These are phyloP conservation scores for Basipetospora chlamydospora DNA, from an alignment of 2,329 filamentous ascomycete genomes.

Conservation along the genomic window DNA sequence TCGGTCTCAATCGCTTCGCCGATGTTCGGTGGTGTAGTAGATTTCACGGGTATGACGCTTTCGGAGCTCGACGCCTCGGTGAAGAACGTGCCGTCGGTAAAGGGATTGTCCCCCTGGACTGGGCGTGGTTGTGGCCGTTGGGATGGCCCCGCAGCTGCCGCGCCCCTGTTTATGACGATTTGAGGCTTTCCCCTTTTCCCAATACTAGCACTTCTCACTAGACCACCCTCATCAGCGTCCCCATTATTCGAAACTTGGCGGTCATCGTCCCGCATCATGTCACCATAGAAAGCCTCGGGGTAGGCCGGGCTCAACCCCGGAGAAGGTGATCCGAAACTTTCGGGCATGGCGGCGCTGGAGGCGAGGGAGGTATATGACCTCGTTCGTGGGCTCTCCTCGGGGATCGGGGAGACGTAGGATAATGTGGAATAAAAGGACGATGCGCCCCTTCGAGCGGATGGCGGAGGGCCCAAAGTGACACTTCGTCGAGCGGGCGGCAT, in stretches of 20 bases:
- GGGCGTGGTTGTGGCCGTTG: conserved; percentile 21
- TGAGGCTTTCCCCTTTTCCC: conserved; percentile 45
- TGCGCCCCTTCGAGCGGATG: conserved; percentile 42
- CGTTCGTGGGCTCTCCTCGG: conserved; percentile 49
- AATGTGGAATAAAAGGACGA: conserved; percentile 51
- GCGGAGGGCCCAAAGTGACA: conserved; percentile 43
- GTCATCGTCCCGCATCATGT: conserved; percentile 11
- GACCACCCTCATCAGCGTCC: conserved; percentile 37
- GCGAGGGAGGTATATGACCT: conserved; percentile 50
- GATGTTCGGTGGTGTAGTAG: conserved; percentile 1
- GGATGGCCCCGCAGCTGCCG: conserved; percentile 5
- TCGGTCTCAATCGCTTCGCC: conserved; percentile 12
- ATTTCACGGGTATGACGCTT: conserved; percentile 2
- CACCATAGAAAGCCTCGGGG: conserved; percentile 25
- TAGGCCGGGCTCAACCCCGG: conserved; percentile 29
- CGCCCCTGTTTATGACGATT: conserved; percentile 29
- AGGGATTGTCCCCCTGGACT: conserved; percentile 20
- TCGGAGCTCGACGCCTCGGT: conserved; percentile 12
- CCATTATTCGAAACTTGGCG: not conserved
- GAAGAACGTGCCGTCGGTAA: conserved; percentile 29
- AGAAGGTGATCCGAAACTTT: conserved; percentile 41
- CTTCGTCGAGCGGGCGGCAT: conserved; percentile 28
- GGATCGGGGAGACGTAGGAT: conserved; percentile 61
- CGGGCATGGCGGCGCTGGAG: conserved; percentile 59
- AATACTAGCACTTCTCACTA: conserved; percentile 47